Base-by-base conservation (phyloP, 345 rosid genomes). In the Acer negundo region DNA sequence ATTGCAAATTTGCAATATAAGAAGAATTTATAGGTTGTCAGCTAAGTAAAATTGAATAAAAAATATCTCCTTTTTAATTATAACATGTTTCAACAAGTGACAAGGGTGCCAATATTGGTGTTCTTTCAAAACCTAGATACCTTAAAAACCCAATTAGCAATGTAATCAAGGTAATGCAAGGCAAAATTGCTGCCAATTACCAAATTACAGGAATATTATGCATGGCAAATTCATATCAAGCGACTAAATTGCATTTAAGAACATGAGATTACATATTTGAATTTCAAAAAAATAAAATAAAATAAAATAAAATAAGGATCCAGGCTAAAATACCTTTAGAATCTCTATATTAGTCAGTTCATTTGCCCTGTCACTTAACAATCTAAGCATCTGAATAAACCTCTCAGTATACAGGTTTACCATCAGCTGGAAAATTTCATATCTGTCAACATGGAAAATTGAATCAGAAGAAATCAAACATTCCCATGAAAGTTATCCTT, bases 391-490 rank as follows among this genome's bases (percentile, higher is more conserved):
- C 87, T 97, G 99, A 84, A 90, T 93, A 81, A 97, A 94, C 85
- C 99, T 90, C 97, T 94, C 99, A 10, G 98, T 94, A 76, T 97
- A 97, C 16, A 94, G 89, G 84, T 97, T 97, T 81, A 97, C 99
- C 98, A 97, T 90, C 80, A 97, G 97, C 81, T 97, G 99, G 85
- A 97, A 97, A 83, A 97, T 94, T 86, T 94, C 99, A 81, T 93
- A 97, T 90, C 99, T 97, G 98, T 85, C 76, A 82, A 75, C 75
- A 84, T 26, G 75, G 69, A 76, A 77, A 74, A 80, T 28, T 10
- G 47, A 73, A 69, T 72, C 40, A 77, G 55, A 78, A 62, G 47
- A 44, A 76, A 62, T 12, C 38, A 38, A 53, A 56, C 24, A 69
- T 55, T 49, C 63, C 47, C 59, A 2, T 26, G 3, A 59, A 75